Evolutionary conservation across 495 filamentous ascomycete genomes (phyloP).

Genomic region (Penicillium soppii): DNA sequence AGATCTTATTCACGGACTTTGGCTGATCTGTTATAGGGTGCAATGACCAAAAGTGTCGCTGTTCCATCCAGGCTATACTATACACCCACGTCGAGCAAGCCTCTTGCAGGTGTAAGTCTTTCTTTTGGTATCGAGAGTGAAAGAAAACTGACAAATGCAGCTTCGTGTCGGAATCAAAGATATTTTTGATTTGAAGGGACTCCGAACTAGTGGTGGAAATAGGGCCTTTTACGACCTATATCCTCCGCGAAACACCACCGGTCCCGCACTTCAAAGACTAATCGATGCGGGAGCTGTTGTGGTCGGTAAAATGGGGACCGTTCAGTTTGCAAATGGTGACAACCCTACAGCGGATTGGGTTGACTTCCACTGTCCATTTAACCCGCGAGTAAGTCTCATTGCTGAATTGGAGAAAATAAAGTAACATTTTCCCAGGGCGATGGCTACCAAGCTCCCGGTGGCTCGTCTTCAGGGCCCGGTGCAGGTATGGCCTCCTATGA

Average conservation of each 20-base stretch:
- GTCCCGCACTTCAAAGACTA: slow-evolving; percentile 34
- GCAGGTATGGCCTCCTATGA: slow-evolving; percentile 37
- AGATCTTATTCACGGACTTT: background rate
- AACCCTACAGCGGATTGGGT: slow-evolving; percentile 39
- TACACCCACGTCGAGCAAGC: slow-evolving; percentile 22
- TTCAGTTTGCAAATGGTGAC: slow-evolving; percentile 46
- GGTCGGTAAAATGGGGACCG: slow-evolving; percentile 49
- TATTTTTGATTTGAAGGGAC: slow-evolving; percentile 41
- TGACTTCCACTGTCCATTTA: slow-evolving; percentile 44
- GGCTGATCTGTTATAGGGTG: slow-evolving; percentile 8
- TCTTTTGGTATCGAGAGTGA: background rate
- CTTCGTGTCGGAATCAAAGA: slow-evolving; percentile 47
- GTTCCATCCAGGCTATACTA: slow-evolving; percentile 48
- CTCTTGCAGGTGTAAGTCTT: slow-evolving; percentile 30
- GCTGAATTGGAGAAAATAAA: background rate
- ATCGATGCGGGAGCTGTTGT: slow-evolving; percentile 45
- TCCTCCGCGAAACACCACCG: slow-evolving; percentile 27
- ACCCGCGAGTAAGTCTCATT: slow-evolving; percentile 27
- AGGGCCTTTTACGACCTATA: slow-evolving; percentile 41
- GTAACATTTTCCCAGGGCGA: slow-evolving; percentile 23
- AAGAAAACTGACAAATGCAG: background rate
- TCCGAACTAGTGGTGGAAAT: slow-evolving; percentile 42
- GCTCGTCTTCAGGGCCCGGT: slow-evolving; percentile 39
- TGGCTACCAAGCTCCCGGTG: slow-evolving; percentile 41
- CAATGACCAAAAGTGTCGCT: slow-evolving; percentile 26